phyloP scores from a whole-genome alignment of 331 rosid genomes.

The Acacia concinna region DNA sequence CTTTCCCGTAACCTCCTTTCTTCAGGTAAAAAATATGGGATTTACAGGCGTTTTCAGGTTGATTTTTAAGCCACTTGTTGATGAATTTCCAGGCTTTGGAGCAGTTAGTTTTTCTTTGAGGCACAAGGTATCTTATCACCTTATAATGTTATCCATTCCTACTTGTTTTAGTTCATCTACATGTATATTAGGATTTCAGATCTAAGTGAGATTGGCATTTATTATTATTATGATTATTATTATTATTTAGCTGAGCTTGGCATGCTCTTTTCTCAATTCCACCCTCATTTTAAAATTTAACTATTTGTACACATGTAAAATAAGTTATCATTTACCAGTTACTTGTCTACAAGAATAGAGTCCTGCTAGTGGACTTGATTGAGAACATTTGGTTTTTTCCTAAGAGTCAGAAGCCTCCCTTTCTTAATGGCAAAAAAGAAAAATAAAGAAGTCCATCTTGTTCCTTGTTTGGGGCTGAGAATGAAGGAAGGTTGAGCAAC shows the following conservation, averaged over 20 bases:
- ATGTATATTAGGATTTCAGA: constrained; percentile 10
- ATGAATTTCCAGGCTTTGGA: constrained; percentile 94
- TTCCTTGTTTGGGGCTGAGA: not conserved
- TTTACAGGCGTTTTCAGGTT: constrained; percentile 94
- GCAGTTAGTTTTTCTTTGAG: constrained; percentile 88
- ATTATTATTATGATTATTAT: not conserved
- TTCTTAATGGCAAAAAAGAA: too few relatives aligned
- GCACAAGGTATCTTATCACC: constrained; percentile 63
- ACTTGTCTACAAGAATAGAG: not conserved
- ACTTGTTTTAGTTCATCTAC: not conserved
- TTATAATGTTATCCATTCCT: constrained; percentile 24
- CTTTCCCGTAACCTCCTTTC: constrained; percentile 27
- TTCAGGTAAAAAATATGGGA: constrained; percentile 88
- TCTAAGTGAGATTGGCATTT: not conserved
- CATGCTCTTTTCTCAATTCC: not conserved
- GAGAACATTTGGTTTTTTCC: not conserved
- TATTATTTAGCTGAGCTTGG: not conserved
- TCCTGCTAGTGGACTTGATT: not conserved
- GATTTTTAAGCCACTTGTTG: constrained; percentile 89
- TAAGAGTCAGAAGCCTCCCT: not conserved
- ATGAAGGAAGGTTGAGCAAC: not conserved
- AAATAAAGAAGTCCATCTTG: too few relatives aligned
- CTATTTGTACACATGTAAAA: not conserved
- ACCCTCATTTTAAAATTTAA: not conserved
- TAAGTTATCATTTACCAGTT: not conserved